phyloP scores from a whole-genome alignment of 169 alveolate species.

The Toxoplasma gondii region DNA sequence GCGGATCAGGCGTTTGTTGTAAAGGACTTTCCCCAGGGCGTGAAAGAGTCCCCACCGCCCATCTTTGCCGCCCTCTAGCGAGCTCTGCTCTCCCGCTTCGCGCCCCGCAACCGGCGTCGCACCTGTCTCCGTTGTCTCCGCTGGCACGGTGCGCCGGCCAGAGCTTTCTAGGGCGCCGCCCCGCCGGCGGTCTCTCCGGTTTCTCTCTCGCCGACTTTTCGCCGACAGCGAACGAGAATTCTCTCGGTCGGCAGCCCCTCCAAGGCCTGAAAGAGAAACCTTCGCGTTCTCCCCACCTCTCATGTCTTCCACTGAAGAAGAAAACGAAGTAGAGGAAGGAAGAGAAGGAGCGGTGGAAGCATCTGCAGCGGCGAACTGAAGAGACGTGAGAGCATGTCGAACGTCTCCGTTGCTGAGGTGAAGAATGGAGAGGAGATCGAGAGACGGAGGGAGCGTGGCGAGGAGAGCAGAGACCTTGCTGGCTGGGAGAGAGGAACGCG shows the following conservation, averaged over 20 bases:
- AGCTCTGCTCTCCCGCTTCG: not conserved
- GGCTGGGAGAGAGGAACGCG: not conserved
- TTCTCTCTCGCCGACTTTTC: not conserved
- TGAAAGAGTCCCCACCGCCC: conserved; percentile 1
- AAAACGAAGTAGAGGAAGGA: too few species aligned
- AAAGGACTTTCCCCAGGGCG: conserved; percentile 25
- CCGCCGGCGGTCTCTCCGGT: not conserved
- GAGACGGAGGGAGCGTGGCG: conserved; percentile 1
- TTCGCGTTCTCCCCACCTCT: too few species aligned
- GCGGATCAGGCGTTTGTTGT: conserved; percentile 17
- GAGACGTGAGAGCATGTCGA: not conserved
- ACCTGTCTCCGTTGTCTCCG: not conserved
- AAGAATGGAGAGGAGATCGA: not conserved
- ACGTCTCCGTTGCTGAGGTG: conserved; percentile 21
- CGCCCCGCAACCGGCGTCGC: not conserved
- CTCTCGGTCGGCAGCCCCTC: not conserved
- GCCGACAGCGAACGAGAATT: not conserved
- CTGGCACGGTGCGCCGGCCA: not conserved
- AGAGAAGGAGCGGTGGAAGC: not conserved
- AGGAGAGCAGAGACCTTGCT: not conserved
- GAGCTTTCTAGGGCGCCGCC: too few species aligned
- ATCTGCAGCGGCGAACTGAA: conserved; percentile 23
- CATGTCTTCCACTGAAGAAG: too few species aligned
- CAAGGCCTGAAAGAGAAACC: not conserved
- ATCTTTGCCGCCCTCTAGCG: not conserved